Conservation (phyloP, 2,329 filamentous ascomycete genomes). For the Cryoendolithus antarcticus region DNA sequence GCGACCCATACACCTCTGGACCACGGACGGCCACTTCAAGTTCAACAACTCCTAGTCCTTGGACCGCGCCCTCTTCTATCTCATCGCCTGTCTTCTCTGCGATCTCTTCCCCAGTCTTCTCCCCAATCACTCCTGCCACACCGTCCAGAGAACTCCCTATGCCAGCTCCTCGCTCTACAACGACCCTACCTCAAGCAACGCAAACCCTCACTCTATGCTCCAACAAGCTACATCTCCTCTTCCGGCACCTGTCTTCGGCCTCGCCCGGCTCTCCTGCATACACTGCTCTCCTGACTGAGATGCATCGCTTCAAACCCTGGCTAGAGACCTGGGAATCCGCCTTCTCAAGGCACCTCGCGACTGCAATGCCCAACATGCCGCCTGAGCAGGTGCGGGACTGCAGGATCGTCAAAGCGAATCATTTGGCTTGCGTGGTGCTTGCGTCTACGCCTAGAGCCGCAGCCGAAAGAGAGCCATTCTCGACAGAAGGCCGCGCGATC, state of each 20-base stretch:
- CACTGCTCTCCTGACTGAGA: slow-evolving; percentile 7
- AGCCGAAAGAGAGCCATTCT: slow-evolving; percentile 5
- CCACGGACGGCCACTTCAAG: slow-evolving; percentile 1
- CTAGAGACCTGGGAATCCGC: slow-evolving; percentile 21
- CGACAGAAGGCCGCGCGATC: slow-evolving; percentile 4
- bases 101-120: not conserved
- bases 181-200: slow-evolving; percentile 18
- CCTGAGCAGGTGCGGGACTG: slow-evolving; percentile 16
- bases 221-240: slow-evolving; percentile 11
- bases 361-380: slow-evolving; percentile 16
- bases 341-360: slow-evolving; percentile 18
- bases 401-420: slow-evolving; percentile 22
- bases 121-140: slow-evolving; percentile 1
- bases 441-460: slow-evolving; percentile 9
- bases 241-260: slow-evolving; percentile 8
- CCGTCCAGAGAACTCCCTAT: slow-evolving; percentile 18
- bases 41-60: too few species aligned
- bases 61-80: too few species aligned
- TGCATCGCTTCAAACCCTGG: slow-evolving; percentile 15
- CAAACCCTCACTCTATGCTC: slow-evolving; percentile 21
- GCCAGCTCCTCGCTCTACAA: slow-evolving; percentile 15
- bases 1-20: slow-evolving; percentile 3
- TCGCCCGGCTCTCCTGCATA: slow-evolving; percentile 9
- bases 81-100: too few species aligned
- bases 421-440: slow-evolving; percentile 20